Evolutionary conservation across 2,329 filamentous ascomycete species (phyloP).

Genomic region (Fusarium sp.): DNA sequence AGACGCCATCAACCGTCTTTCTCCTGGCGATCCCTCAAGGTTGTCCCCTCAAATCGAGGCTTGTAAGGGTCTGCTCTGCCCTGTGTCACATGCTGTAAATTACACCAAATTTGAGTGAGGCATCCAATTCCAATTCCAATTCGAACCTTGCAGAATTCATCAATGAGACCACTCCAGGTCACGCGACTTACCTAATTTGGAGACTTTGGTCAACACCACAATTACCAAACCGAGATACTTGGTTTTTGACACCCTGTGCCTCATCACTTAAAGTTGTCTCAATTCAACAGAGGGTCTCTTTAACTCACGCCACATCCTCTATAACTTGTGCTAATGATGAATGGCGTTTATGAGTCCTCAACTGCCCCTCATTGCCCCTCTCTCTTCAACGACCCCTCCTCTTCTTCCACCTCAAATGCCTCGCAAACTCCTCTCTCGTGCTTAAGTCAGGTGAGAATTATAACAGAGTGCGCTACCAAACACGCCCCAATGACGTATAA

Average conservation of each 20-base stretch:
- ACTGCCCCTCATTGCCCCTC: slow-evolving; percentile 31
- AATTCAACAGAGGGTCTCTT: not conserved
- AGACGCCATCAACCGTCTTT: slow-evolving; percentile 27
- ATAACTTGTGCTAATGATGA: slow-evolving; percentile 6
- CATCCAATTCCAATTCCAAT: slow-evolving; percentile 6
- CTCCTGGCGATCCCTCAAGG: slow-evolving; percentile 19
- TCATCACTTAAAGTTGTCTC: not conserved
- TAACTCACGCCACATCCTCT: slow-evolving; percentile 30
- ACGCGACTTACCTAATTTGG: slow-evolving; percentile 13
- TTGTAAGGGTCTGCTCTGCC: not conserved
- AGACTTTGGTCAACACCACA: not conserved
- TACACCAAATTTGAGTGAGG: slow-evolving; percentile 1
- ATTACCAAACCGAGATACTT: not conserved
- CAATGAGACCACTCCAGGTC: slow-evolving; percentile 1
- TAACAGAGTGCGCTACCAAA: slow-evolving; percentile 14
- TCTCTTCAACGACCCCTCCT: slow-evolving; percentile 22
- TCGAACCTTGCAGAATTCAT: slow-evolving; percentile 6
- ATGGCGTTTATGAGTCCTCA: too few species aligned
- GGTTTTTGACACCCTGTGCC: not conserved
- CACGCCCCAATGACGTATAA: slow-evolving; percentile 7
- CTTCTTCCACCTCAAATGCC: slow-evolving; percentile 10
- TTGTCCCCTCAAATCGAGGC: slow-evolving; percentile 6
- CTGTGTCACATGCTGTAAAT: not conserved
- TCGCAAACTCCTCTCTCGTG: slow-evolving; percentile 11
- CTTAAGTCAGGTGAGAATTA: slow-evolving; percentile 21